Evolutionary conservation across 1,139 yeast species (phyloP).

Genomic region (Candida dubliniensis): DNA sequence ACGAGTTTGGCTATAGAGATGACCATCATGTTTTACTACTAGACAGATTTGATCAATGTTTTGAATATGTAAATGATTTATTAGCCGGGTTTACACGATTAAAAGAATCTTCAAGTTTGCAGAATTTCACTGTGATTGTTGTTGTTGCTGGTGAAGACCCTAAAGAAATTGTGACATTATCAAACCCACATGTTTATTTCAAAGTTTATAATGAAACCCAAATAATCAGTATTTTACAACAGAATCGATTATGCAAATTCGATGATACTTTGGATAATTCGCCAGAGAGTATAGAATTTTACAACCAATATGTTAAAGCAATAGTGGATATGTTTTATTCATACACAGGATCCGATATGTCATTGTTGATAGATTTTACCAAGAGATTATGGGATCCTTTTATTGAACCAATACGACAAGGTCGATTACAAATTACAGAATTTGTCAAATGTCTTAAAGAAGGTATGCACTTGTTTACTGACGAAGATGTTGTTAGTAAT

Average conservation of each 20-base stretch:
- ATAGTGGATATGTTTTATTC: constrained; percentile 53
- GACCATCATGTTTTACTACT: constrained; percentile 53
- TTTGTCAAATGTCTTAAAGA: constrained; percentile 50
- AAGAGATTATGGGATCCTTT: constrained; percentile 53
- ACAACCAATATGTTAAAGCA: constrained; percentile 50
- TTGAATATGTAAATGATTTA: constrained; percentile 48
- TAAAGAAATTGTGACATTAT: constrained; percentile 42
- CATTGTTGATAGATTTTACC: constrained; percentile 42
- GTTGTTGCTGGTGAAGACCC: constrained; percentile 48
- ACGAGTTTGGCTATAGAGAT: constrained; percentile 28
- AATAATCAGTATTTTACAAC: constrained; percentile 35
- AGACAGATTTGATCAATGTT: constrained; percentile 58
- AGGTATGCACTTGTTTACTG: constrained; percentile 38
- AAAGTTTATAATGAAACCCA: constrained; percentile 46
- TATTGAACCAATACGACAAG: constrained; percentile 39
- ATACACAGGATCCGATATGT: constrained; percentile 55
- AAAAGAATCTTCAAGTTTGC: constrained; percentile 36
- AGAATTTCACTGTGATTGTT: constrained; percentile 33
- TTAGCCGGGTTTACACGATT: constrained; percentile 48
- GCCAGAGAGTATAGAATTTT: constrained; percentile 31
- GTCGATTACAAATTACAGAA: constrained; percentile 32
- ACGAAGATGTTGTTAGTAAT: constrained; percentile 41
- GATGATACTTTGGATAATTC: constrained; percentile 24
- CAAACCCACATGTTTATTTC: constrained; percentile 52
- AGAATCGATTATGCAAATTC: constrained; percentile 28